Evolutionary conservation across 2,329 filamentous ascomycete species (phyloP).

Genomic region (Onygenales sp.): DNA sequence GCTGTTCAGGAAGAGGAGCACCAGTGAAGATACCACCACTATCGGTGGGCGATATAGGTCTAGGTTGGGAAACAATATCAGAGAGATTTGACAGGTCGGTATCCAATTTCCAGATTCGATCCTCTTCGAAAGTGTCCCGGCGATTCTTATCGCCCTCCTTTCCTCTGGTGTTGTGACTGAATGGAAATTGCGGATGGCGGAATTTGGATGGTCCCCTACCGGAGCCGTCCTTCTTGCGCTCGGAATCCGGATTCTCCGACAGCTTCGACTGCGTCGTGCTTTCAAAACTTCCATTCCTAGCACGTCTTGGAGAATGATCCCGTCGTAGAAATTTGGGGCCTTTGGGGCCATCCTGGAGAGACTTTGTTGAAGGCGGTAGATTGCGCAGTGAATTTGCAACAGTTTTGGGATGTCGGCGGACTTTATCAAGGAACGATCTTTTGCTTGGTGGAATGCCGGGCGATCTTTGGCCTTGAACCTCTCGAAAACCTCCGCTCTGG

Average conservation of each 20-base stretch:
- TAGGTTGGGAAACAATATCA: constrained; percentile 68
- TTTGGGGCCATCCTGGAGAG: constrained; percentile 19
- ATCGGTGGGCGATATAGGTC: constrained; percentile 61
- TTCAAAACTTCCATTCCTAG: constrained; percentile 29
- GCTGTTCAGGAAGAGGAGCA: constrained; percentile 13
- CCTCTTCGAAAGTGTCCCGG: constrained; percentile 42
- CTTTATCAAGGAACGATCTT: constrained; percentile 44
- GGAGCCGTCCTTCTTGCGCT: constrained; percentile 26
- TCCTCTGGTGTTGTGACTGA: constrained; percentile 20
- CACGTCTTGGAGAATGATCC: constrained; percentile 24
- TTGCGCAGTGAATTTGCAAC: constrained; percentile 25
- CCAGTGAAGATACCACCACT: constrained; percentile 29
- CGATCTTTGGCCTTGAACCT: constrained; percentile 28
- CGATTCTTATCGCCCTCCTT: constrained; percentile 15
- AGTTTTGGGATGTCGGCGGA: constrained; percentile 42
- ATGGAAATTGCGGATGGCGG: constrained; percentile 21
- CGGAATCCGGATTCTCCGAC: constrained; percentile 23
- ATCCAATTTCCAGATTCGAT: constrained; percentile 67
- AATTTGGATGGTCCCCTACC: constrained; percentile 27
- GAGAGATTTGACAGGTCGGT: constrained; percentile 86
- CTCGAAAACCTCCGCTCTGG: constrained; percentile 50
- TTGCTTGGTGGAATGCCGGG: constrained; percentile 29
- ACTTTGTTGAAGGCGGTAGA: constrained; percentile 21
- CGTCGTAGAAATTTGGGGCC: constrained; percentile 19
- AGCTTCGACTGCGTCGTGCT: constrained; percentile 15